These are phyloP conservation scores for Misopates orontium DNA, from an alignment of 257 asterid genomes.

Conservation along the genomic window DNA sequence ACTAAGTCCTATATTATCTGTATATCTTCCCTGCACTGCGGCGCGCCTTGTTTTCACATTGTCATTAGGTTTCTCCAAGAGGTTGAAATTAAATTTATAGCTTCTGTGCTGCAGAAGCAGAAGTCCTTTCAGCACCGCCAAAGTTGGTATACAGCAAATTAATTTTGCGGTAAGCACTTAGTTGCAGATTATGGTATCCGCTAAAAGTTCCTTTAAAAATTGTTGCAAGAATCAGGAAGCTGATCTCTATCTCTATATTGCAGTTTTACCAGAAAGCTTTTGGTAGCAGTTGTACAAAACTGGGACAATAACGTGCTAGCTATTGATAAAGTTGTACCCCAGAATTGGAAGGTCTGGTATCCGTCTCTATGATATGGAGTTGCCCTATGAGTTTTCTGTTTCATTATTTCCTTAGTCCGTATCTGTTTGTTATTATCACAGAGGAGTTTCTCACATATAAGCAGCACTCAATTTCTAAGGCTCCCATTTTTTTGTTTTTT, in stretches of 20 bases:
- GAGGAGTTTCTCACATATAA: not conserved
- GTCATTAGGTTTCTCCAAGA: not conserved
- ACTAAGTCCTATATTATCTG: not conserved
- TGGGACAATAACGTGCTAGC: slow-evolving; percentile 79
- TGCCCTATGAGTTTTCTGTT: not conserved
- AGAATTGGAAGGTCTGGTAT: slow-evolving; percentile 76
- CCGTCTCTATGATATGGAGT: slow-evolving; percentile 15
- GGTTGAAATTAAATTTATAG: not conserved
- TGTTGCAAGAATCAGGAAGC: too few relatives aligned
- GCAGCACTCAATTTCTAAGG: too few relatives aligned
- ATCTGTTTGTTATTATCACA: not conserved
- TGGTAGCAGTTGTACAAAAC: slow-evolving; percentile 81
- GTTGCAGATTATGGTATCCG: not conserved
- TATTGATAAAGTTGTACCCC: slow-evolving; percentile 73
- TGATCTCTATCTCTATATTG: slow-evolving; percentile 16
- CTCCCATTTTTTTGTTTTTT: too few relatives aligned
- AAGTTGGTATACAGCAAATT: slow-evolving; percentile 95
- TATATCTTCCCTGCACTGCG: not conserved
- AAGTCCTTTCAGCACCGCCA: slow-evolving; percentile 94
- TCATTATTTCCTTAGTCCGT: not conserved
- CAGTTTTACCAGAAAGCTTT: slow-evolving; percentile 85
- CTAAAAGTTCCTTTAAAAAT: not conserved
- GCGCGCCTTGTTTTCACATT: not conserved
- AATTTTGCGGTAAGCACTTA: slow-evolving; percentile 62
- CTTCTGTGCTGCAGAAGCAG: slow-evolving; percentile 58